These are phyloP conservation scores for Diplodia seriata DNA, from an alignment of 2,329 filamentous ascomycete species.

Conservation along the genomic window DNA sequence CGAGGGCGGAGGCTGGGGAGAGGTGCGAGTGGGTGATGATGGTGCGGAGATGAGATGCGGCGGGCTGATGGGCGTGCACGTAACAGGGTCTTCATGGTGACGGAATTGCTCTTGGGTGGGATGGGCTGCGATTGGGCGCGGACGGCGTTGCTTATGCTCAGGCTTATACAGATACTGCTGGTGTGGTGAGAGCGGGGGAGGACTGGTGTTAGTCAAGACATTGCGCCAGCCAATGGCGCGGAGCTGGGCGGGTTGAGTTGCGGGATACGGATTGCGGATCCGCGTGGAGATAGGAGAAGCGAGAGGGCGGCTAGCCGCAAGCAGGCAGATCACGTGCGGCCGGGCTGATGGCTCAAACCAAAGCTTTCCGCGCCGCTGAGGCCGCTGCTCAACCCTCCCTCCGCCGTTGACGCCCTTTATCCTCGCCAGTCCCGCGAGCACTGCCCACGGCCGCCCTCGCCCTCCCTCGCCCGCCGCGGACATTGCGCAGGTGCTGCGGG, in stretches of 20 bases:
- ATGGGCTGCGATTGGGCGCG: conserved; percentile 12
- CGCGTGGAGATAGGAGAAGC: neutral
- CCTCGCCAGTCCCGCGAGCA: conserved; percentile 6
- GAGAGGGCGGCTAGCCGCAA: conserved; percentile 3
- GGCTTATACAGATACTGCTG: conserved; percentile 2
- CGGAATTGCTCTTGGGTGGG: conserved; percentile 1
- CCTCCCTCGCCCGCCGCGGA: neutral
- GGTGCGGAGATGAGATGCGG: neutral
- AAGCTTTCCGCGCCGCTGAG: conserved; percentile 24
- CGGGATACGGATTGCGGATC: conserved; percentile 21
- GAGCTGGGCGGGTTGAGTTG: neutral
- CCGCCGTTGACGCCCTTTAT: conserved; percentile 24
- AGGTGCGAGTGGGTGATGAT: neutral
- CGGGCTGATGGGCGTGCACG: neutral
- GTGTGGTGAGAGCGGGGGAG: neutral
- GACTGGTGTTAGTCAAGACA: neutral
- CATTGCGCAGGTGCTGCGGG: neutral
- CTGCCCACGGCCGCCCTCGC: neutral
- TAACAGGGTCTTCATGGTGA: neutral
- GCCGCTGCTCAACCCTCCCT: conserved; percentile 20
- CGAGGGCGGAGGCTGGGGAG: no score
- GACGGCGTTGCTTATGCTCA: conserved; percentile 5
- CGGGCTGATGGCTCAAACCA: conserved; percentile 23
- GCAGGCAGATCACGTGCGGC: neutral
- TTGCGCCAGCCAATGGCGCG: neutral